These are phyloP conservation scores for Achlya hypogyna DNA, from an alignment of 352 stramenopile species.

Conservation along the genomic window DNA sequence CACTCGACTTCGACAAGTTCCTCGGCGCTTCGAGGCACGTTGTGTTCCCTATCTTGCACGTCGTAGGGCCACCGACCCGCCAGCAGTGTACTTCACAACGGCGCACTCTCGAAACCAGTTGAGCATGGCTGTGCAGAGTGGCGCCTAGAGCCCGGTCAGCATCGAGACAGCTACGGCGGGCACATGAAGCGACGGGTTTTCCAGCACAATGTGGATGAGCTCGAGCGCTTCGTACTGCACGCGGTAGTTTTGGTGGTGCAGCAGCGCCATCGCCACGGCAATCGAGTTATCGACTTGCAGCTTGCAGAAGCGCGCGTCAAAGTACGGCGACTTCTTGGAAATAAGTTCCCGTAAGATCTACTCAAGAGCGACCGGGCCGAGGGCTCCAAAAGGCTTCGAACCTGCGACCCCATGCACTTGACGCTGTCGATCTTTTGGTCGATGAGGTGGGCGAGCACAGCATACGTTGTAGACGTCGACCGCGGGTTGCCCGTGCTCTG, in stretches of 20 bases:
- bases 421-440: slow-evolving; percentile 25
- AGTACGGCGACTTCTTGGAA: slow-evolving; percentile 41
- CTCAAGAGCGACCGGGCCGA: too few relatives aligned
- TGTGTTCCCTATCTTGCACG: slow-evolving; percentile 24
- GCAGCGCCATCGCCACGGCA: slow-evolving; percentile 26
- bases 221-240: slow-evolving; percentile 59
- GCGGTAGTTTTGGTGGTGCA: slow-evolving; percentile 29
- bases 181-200: slow-evolving; percentile 31
- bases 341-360: slow-evolving; percentile 51
- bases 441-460: slow-evolving; percentile 39
- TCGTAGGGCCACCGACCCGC: slow-evolving; percentile 26
- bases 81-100: slow-evolving; percentile 29
- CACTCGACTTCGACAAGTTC: slow-evolving; percentile 18
- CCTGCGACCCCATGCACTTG: slow-evolving; percentile 45
- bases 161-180: not conserved
- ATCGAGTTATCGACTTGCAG: slow-evolving; percentile 33
- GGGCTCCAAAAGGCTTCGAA: slow-evolving; percentile 5
- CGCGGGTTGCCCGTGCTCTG: slow-evolving; percentile 43
- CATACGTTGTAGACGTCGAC: slow-evolving; percentile 25
- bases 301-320: slow-evolving; percentile 29
- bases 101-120: slow-evolving; percentile 33
- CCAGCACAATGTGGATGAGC: slow-evolving; percentile 40
- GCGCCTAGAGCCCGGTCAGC: slow-evolving; percentile 18
- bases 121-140: slow-evolving; percentile 33
- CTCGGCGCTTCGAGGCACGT: slow-evolving; percentile 3